Conservation (phyloP, 495 filamentous ascomycete genomes). For the Penicillium coprophilum region DNA sequence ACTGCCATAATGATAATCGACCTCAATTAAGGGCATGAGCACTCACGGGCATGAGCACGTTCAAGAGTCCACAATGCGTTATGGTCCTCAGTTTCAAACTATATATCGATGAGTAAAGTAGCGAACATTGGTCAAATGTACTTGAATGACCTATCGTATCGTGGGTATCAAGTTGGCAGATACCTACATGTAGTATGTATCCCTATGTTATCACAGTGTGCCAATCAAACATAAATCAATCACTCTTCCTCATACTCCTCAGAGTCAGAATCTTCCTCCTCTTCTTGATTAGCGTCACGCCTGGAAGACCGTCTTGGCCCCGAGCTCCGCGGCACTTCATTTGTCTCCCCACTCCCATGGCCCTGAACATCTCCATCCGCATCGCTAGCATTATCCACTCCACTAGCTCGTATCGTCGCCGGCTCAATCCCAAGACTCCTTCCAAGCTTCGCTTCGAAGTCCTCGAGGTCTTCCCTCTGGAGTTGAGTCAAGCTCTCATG, state of each 20-base stretch:
- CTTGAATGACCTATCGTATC: conserved; percentile 1
- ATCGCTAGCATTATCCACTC: neutral
- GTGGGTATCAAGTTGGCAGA: conserved; percentile 10
- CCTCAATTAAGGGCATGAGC: too few relatives aligned
- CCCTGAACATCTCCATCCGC: neutral
- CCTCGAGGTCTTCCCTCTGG: conserved; percentile 27
- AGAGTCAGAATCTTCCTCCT: conserved; percentile 16
- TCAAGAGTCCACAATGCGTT: neutral
- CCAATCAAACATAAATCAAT: neutral
- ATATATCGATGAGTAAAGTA: neutral
- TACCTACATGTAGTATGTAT: conserved; percentile 7
- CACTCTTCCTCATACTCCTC: neutral
- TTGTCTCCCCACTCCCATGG: conserved; percentile 3
- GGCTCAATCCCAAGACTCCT: conserved; percentile 31
- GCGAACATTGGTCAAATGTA: neutral
- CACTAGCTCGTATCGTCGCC: conserved; percentile 7
- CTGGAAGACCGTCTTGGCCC: conserved; percentile 18
- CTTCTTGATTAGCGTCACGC: conserved; percentile 8
- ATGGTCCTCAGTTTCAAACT: neutral
- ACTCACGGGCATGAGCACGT: neutral
- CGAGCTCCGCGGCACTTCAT: conserved; percentile 4
- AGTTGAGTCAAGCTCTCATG: conserved; percentile 42
- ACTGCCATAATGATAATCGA: too few relatives aligned
- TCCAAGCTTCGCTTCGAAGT: conserved; percentile 33
- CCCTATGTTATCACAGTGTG: neutral